Percentiles rank a stretch among this genome's conserved stretches.
Conservation (phyloP, 163 green algal species). For the Scenedesmus sp. region DNA sequence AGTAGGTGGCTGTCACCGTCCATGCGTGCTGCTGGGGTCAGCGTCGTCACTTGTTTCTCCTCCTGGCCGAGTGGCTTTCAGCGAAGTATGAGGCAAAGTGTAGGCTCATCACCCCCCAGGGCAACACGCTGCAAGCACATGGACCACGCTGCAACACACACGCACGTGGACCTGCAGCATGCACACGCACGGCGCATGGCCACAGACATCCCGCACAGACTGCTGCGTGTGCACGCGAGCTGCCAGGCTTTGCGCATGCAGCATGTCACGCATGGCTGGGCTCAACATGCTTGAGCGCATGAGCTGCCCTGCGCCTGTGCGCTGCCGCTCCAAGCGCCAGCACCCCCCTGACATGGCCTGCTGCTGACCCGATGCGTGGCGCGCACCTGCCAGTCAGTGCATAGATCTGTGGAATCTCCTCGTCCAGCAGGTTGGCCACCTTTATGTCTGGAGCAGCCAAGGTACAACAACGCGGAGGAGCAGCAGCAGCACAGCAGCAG, state of each 20-base stretch:
- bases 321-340: not conserved
- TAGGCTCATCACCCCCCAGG: constrained; percentile 20
- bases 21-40: not conserved
- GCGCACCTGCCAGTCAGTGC: constrained; percentile 62
- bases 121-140: not conserved
- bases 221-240: too few species aligned
- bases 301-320: not conserved
- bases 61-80: constrained; percentile 40
- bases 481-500: not conserved
- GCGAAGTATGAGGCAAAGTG: constrained; percentile 52
- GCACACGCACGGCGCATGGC: too few species aligned
- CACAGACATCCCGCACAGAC: too few species aligned
- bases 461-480: not conserved
- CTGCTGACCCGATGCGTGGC: not conserved
- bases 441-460: constrained; percentile 35
- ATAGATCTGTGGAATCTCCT: constrained; percentile 95
- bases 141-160: not conserved
- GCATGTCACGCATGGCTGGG: not conserved
- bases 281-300: not conserved
- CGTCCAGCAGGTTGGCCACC: constrained; percentile 92
- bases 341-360: not conserved
- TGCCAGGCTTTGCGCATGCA: not conserved
- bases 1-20: not conserved
- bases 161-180: too few species aligned
- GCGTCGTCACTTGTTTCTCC: constrained; percentile 29